These are phyloP conservation scores for Aspergillus niger DNA, from an alignment of 2,329 filamentous ascomycete genomes.

Conservation along the genomic window DNA sequence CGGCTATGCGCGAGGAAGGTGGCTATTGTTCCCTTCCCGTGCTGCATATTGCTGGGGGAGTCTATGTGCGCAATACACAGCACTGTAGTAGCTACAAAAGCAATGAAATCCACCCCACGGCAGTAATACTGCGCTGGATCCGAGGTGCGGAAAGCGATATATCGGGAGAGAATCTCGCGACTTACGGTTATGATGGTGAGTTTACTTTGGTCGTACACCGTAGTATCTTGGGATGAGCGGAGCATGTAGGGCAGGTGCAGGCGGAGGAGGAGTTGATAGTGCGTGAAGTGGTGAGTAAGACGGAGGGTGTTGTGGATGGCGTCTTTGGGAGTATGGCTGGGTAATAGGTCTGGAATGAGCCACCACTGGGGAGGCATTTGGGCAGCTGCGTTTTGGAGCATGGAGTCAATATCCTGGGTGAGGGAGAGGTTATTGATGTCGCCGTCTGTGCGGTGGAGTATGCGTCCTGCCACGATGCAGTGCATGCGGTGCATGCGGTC, in stretches of 20 bases:
- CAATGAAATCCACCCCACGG: conserved; percentile 56
- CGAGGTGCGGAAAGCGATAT: conserved; percentile 50
- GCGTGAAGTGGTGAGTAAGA: conserved; percentile 53
- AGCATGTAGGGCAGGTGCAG: conserved; percentile 61
- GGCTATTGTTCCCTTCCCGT: neutral
- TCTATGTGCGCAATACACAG: conserved; percentile 54
- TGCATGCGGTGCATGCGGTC: conserved; percentile 53
- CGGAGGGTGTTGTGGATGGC: conserved; percentile 34
- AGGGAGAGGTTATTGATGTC: conserved; percentile 40
- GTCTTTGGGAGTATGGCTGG: conserved; percentile 18
- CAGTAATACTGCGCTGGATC: conserved; percentile 45
- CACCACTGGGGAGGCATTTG: conserved; percentile 54
- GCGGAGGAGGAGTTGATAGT: conserved; percentile 55
- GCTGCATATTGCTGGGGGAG: conserved; percentile 22
- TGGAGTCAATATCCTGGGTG: conserved; percentile 49
- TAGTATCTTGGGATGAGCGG: conserved; percentile 29
- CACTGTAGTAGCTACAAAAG: conserved; percentile 43
- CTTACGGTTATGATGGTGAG: conserved; percentile 54
- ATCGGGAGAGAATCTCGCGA: conserved; percentile 54
- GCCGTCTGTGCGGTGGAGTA: conserved; percentile 53
- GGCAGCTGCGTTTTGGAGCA: conserved; percentile 48
- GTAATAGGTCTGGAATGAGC: conserved; percentile 36
- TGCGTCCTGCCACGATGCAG: conserved; percentile 46
- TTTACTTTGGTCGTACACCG: conserved; percentile 52
- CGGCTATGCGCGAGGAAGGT: conserved; percentile 6